Evolutionary conservation across 1,284 basidiomycete species (phyloP).

Genomic region (Puccinia polysora): DNA sequence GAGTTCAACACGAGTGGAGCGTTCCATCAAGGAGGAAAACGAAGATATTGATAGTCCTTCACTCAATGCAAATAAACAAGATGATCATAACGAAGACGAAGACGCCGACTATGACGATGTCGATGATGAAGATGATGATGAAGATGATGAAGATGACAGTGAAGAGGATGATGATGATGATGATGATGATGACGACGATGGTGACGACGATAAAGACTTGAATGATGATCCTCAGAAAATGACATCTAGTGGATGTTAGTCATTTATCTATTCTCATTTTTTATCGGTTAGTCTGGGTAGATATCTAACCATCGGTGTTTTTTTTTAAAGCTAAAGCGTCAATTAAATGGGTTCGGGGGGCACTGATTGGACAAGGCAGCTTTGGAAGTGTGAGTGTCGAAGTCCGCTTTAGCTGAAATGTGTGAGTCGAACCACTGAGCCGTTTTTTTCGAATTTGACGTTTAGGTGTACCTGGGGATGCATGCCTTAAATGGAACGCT

Average conservation of each 20-base stretch:
- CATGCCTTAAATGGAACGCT: slow-evolving; percentile 85
- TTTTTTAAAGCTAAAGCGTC: slow-evolving; percentile 54
- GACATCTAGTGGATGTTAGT: slow-evolving; percentile 64
- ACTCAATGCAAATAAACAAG: slow-evolving; percentile 44
- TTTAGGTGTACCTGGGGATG: slow-evolving; percentile 73
- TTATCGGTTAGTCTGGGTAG: background rate
- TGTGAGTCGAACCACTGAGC: slow-evolving; percentile 37
- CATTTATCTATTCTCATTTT: background rate
- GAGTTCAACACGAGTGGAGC: background rate
- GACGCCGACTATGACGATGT: slow-evolving; percentile 53
- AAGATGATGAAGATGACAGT: slow-evolving; percentile 48
- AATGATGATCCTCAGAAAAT: slow-evolving; percentile 57
- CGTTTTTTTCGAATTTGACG: slow-evolving; percentile 7
- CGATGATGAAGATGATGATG: slow-evolving; percentile 50
- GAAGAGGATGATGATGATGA: slow-evolving; percentile 49
- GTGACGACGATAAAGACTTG: slow-evolving; percentile 41
- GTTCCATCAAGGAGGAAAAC: background rate
- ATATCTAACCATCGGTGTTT: background rate
- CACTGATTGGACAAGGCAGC: slow-evolving; percentile 91
- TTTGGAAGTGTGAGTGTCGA: slow-evolving; percentile 70
- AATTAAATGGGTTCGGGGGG: slow-evolving; percentile 98
- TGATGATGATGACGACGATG: slow-evolving; percentile 47
- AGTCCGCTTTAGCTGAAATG: slow-evolving; percentile 14
- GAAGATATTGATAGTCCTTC: background rate
- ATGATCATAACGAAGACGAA: slow-evolving; percentile 53